These are phyloP conservation scores for Vanderwaltozyma verrucispora DNA, from an alignment of 805 yeast species.

Conservation along the genomic window DNA sequence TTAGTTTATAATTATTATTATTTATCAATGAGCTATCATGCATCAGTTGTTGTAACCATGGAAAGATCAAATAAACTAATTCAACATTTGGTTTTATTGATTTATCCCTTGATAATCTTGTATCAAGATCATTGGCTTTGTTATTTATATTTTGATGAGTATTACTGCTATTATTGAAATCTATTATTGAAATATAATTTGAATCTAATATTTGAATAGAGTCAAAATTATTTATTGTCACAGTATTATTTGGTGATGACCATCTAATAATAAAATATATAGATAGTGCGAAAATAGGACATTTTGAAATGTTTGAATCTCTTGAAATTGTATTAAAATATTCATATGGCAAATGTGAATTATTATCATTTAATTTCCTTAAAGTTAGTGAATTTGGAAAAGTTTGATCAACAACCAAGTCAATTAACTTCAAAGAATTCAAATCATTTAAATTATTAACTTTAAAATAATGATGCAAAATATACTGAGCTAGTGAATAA, in stretches of 20 bases:
- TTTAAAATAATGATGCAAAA: constrained; percentile 24
- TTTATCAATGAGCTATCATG: constrained; percentile 20
- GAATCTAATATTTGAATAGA: constrained; percentile 16
- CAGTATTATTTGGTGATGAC: constrained; percentile 20
- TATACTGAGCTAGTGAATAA: constrained; percentile 23
- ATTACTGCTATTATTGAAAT: neutral
- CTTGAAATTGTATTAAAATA: constrained; percentile 27
- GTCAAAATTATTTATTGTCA: constrained; percentile 16
- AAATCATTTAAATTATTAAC: constrained; percentile 13
- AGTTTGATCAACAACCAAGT: constrained; percentile 28
- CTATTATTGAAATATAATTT: constrained; percentile 8
- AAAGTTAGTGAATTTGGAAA: constrained; percentile 28
- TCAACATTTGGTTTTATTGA: constrained; percentile 18
- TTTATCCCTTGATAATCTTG: constrained; percentile 12
- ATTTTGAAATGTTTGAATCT: constrained; percentile 23
- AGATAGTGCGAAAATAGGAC: constrained; percentile 27
- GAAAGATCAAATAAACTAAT: constrained; percentile 19
- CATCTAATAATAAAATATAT: constrained; percentile 25
- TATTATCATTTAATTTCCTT: constrained; percentile 23
- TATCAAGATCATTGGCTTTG: neutral
- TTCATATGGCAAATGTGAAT: constrained; percentile 19
- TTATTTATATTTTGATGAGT: neutral
- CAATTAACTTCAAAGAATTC: constrained; percentile 17
- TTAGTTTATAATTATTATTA: constrained; percentile 25
- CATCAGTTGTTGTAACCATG: constrained; percentile 24